Evolutionary conservation across 306 rosid genomes (phyloP), one percentile per base, ranked within the genome.

Genomic region (Vicia faba): DNA sequence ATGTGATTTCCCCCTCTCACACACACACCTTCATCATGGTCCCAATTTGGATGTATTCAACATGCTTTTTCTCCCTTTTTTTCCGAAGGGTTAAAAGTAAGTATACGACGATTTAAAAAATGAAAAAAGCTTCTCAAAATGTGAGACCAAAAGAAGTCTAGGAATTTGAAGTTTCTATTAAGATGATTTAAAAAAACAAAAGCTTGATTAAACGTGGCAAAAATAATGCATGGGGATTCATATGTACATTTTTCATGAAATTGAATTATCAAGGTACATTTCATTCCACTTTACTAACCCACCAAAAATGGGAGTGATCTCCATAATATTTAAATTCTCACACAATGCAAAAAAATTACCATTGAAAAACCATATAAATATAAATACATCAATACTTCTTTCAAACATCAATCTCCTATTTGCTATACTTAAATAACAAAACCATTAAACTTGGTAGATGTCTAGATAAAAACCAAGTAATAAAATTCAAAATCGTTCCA

Each of bases 141-240:
- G 68, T 31, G 36, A 31, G 36, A 31, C 36, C 36, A 31, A 31
- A 31, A 31, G 36, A 56, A 55, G 62, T 75, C 49, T 79, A 64
- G 75, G 68, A 64, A 74, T 74, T 73, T 75, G 76, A 61, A 64
- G 59, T 74, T 71, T 62, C 79, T 60, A 70, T 31, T 73, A 46
- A 19, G 66, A 66, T 74, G 44, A 74, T 33, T 40, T 44, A 53
- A 65, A 61, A 58, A 58, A 76, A 43, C 31, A 54, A 65, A 57
- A 65, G 66, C 40, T 70, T 39, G 3, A 68, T 69, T 39, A 61
- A 74, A 58, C 25, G 63, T 26, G 77, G 58, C 63, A 59, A 75
- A 59, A 53, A 46, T 19, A 61, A 45, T 71, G 72, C 69, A 71
- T 49, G 57, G 58, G 45, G 54, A 45, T 14, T n/a, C 19, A 45